Evolutionary conservation across 2,329 filamentous ascomycete genomes (phyloP), one percentile per base, ranked within the genome.

Genomic region (Aspergillus hortae): DNA sequence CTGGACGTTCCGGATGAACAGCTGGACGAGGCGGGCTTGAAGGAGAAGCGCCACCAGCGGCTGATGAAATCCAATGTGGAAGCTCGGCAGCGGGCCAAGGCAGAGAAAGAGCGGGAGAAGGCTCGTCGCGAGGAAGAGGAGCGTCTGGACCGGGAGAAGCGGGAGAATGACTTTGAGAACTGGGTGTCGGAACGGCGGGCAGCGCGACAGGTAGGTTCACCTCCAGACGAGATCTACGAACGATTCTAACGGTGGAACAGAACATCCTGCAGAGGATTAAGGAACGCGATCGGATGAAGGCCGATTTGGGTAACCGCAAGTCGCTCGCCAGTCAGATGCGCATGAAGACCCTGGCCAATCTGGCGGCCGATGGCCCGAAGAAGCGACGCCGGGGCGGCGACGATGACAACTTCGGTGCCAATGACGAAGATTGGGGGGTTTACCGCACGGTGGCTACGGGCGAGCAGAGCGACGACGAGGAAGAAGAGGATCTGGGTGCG

Each of bases 341-440:
- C 57, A 99, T 99, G 94, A 97, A 97, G 75, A 92, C 87, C 46
- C 91, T 99, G 53, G 94, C 94, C 54, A 96, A 96, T 66, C 85
- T 99, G 1, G 94, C 94, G 3, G 92, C 92, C 0, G 94, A 99
- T 70, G 86, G 84, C 5, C 91, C 92, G 6, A 79, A 79, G 58
- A 91, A 92, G 69, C 95, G 96, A 72, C 84, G 92, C 12, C 85
- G 92, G 15, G 91, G 90, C 6, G 89, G 87, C 4, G 92, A 97
- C 67, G 94, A 99, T 63, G 94, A 99, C 67, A 91, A 90, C 54
- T 99, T 99, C 67, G 94, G 94, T 51, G 92, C 92, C 46, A 92
- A 99, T 69, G 94, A 99, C 66, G 92, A 95, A 52, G 94, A 99
- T 70, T 99, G 94, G 94, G 90, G 90, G 52, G 90, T 99, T 12